A percentile compares a stretch with the other conserved stretches of the same genome.
phyloP scores from a whole-genome alignment of 1,284 basidiomycete genomes.

The Cerioporus squamosus region DNA sequence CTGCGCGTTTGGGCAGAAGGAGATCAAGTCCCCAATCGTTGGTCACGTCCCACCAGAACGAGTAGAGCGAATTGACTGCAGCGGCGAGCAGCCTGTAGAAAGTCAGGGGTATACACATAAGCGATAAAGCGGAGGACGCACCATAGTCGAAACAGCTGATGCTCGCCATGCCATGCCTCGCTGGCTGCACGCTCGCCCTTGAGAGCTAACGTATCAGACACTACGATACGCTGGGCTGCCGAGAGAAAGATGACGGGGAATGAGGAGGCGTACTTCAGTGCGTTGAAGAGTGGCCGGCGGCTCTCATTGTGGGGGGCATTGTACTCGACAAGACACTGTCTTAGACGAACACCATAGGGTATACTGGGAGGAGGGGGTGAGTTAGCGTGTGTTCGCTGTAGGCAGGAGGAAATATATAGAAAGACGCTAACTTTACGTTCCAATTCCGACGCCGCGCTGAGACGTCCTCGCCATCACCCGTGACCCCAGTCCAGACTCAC shows the following conservation, averaged over 20 bases:
- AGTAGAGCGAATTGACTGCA: slow-evolving; percentile 89
- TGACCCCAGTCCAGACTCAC: slow-evolving; percentile 2
- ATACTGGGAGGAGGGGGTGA: slow-evolving; percentile 52
- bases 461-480: not conserved
- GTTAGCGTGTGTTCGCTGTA: slow-evolving; percentile 8
- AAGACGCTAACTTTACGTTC: not conserved
- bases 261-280: slow-evolving; percentile 94
- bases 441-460: not conserved
- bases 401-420: slow-evolving; percentile 7
- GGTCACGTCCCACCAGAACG: slow-evolving; percentile 99
- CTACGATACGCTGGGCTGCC: slow-evolving; percentile 79
- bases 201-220: slow-evolving; percentile 55
- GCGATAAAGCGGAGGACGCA: slow-evolving; percentile 42
- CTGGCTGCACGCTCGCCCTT: slow-evolving; percentile 49
- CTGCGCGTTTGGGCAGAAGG: slow-evolving; percentile 48
- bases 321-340: slow-evolving; percentile 94
- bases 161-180: slow-evolving; percentile 76
- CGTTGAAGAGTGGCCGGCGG: slow-evolving; percentile 86
- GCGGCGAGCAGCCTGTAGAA: slow-evolving; percentile 80
- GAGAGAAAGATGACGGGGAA: slow-evolving; percentile 98
- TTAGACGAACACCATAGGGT: slow-evolving; percentile 90
- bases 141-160: slow-evolving; percentile 85
- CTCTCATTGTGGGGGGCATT: slow-evolving; percentile 66
- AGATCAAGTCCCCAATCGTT: slow-evolving; percentile 97
- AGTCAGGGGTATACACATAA: not conserved